Evolutionary conservation across 306 rosid genomes (phyloP), one percentile per base, ranked within the genome.

Genomic region (Nissolia schottii): DNA sequence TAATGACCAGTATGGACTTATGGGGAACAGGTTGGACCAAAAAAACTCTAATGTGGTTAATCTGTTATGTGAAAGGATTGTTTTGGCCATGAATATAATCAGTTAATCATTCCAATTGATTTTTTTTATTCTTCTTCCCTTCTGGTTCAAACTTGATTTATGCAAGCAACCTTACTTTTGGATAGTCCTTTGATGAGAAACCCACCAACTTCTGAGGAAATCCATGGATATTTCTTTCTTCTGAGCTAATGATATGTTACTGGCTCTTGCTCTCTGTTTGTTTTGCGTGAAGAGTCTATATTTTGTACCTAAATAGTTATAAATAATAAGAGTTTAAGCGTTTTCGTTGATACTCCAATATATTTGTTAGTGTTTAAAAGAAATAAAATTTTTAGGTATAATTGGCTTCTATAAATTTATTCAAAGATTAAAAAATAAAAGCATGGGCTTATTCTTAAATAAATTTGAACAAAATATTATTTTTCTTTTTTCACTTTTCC

Each of bases 341-440:
- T 28, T 37, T 20, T 0, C 50, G 48, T 16, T 75, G 58, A 64
- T 64, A 64, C 16, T 16, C 14, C 16, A 51, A n/a, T 37, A 6
- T 22, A 16, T 54, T 43, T 12, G 18, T 64, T 19, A 27, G 56
- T 19, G 4, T 34, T 49, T 55, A 59, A 71, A 64, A 54, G 22
- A 13, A 71, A 34, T 28, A 49, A 71, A 35, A 49, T 49, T 73
- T n/a, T 12, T 34, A 48, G 62, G 68, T 79, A 15, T 38, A 9
- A 50, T 23, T 59, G 49, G 32, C 60, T 51, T 29, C 46, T 19
- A 64, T 38, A 51, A 50, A 50, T 50, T 23, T 48, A 38, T 70
- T 46, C 41, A 61, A 31, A 34, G 58, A 60, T 59, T 34, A 69
- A 50, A 4, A 41, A n/a, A 50, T 20, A 13, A 14, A 69, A 61